Evolutionary conservation across 768 basidiomycete genomes (phyloP), one percentile per base, ranked within the genome.

Genomic region (Mycena pura): DNA sequence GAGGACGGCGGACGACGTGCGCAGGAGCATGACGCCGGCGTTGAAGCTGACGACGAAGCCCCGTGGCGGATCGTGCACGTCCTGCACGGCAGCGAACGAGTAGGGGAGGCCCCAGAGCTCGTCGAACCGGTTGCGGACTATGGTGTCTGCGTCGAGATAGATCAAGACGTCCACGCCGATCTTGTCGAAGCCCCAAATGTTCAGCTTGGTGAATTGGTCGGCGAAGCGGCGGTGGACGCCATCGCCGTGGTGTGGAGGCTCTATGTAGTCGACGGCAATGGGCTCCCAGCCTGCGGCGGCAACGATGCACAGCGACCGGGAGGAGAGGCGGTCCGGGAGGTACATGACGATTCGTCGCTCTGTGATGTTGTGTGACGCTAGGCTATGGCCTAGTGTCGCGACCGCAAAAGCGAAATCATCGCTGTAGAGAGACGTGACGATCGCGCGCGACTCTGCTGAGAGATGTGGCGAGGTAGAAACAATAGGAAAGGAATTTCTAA

Each of bases 151-250:
- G 62, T 76, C 76, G 41, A 78, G 53, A 62, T 78, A 78, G 6
- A 78, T 69, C 28, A 69, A 57, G 38, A 48, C 58, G 47, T 72
- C 59, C 52, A 70, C 61, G 22, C 74, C 75, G 31, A 62, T 54
- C 25, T 58, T 31, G 63, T 76, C 76, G 41, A 77, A 64, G 46
- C 47, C 60, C 76, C 76, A 77, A n/a, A 77, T 68, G 40, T 70
- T 66, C 29, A 77, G 70, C 64, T 77, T 77, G 8, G 76, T 74
- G 65, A 73, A 76, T 54, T 75, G 76, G 66, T 77, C 76, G 38
- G 49, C 48, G 67, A 74, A 77, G 43, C 72, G 70, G 1, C 38
- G 56, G 62, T 67, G 65, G 44, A 75, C 69, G 39, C 64, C 71
- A 6, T 65, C 25, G 25, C 77, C 72, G 40, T 56, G 39, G 57